Evolutionary conservation across 2,329 filamentous ascomycete species (phyloP).

Genomic region (Hypoxylon rubiginosum): DNA sequence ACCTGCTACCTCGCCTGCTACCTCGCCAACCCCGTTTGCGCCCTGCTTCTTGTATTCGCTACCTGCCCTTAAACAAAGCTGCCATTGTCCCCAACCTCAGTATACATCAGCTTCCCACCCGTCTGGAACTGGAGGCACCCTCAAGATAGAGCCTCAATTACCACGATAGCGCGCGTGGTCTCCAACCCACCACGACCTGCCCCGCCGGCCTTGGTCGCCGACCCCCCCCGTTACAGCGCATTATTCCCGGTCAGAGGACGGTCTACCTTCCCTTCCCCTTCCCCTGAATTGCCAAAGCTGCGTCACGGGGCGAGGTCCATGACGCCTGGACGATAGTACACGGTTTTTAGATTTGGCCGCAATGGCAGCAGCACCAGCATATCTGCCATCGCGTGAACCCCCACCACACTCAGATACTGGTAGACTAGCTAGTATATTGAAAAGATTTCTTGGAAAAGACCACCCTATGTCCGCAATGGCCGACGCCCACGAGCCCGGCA

Average conservation of each 20-base stretch:
- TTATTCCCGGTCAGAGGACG: constrained; percentile 39
- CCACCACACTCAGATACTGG: constrained; percentile 43
- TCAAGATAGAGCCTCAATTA: constrained; percentile 43
- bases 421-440: constrained; percentile 45
- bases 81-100: constrained; percentile 23
- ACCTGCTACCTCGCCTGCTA: constrained; percentile 42
- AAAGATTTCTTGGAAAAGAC: constrained; percentile 47
- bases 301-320: constrained; percentile 42
- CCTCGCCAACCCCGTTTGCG: constrained; percentile 36
- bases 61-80: constrained; percentile 33
- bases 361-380: constrained; percentile 47
- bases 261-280: constrained; percentile 30
- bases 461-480: constrained; percentile 40
- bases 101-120: constrained; percentile 28
- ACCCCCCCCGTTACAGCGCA: constrained; percentile 37
- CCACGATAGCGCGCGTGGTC: constrained; percentile 34
- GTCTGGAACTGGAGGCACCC: constrained; percentile 38
- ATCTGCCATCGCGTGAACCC: constrained; percentile 44
- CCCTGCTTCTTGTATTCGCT: constrained; percentile 37
- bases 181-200: constrained; percentile 11
- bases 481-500: constrained; percentile 44
- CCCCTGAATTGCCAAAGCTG: constrained; percentile 40
- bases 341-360: constrained; percentile 40
- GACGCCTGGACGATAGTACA: constrained; percentile 41
- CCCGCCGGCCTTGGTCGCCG: constrained; percentile 32